phyloP scores from a whole-genome alignment of 176 grass and related monocot species.

The Alloteropsis semialata region DNA sequence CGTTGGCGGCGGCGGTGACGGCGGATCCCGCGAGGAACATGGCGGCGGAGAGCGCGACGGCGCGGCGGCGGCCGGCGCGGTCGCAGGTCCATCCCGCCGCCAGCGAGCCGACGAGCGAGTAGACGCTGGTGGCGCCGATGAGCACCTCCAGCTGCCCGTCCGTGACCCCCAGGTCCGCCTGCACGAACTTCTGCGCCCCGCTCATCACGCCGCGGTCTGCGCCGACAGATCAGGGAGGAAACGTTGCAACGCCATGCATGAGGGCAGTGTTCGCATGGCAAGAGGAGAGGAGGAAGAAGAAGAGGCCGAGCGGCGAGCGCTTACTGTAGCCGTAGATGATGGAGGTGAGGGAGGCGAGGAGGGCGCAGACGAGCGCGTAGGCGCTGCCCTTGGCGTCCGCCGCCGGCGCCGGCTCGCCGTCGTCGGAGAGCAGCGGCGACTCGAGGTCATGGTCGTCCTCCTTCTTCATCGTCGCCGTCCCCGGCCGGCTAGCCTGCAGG shows the following conservation, averaged over 20 bases:
- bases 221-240: not conserved
- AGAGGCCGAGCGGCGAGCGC: too few species aligned
- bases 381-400: not conserved
- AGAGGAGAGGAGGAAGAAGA: not conserved
- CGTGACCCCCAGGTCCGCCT: conserved; percentile 39
- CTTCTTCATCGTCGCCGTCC: not conserved
- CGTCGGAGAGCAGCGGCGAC: not conserved
- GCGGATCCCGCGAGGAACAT: conserved; percentile 55
- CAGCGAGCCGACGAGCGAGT: conserved; percentile 66
- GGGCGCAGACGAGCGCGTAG: conserved; percentile 29
- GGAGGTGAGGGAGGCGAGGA: conserved; percentile 44
- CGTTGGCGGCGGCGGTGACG: conserved; percentile 27
- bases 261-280: not conserved
- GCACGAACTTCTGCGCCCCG: conserved; percentile 49
- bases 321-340: conserved; percentile 54
- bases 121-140: conserved; percentile 56
- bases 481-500: not conserved
- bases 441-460: conserved; percentile 23
- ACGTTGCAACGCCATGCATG: not conserved
- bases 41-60: conserved; percentile 42
- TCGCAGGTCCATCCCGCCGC: conserved; percentile 59
- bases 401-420: not conserved
- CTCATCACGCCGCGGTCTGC: conserved; percentile 71
- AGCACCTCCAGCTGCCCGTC: conserved; percentile 65
- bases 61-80: conserved; percentile 45